Base-by-base conservation (phyloP, 306 rosid species). In the Cicer chorassanicum region DNA sequence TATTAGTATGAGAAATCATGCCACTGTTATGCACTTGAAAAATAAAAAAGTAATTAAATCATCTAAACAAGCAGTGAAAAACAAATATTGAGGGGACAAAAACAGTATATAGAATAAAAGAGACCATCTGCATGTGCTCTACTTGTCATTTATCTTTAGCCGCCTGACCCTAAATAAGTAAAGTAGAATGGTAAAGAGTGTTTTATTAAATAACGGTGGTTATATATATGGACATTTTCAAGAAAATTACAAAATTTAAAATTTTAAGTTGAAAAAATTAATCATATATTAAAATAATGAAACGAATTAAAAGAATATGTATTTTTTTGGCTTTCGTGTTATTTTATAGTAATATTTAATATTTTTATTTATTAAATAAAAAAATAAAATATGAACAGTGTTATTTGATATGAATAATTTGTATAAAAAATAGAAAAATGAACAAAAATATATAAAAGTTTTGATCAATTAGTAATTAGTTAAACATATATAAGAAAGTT, bases 1-100 rank as follows among this genome's bases (percentile, higher is more conserved):
- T 45, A 0, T 15, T 15, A 18, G 14, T 56, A 51, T 40, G 49
- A 56, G 46, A 78, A 78, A 60, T 19, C 64, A 49, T 78, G 46
- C 51, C 21, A 49, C 12, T 10, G 39, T 59, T 51, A 40, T 12
- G 19, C 19, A 41, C 15, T 21, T 65, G 14, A 46, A 24, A 43
- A 18, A 53, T 53, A 18, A 44, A 24, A 24, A 16, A 8, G 9
- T 6, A 77, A 72, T 39, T 72, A 18, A 54, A 64, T 6, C 39
- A 29, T 73, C 49, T 24, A 57, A 42, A 44, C 14, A 34, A 11
- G 24, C 8, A 10, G 53, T 51, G 63, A 29, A 70, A 60, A 65
- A 36, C 1, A 29, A 42, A 53, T 15, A 44, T 44, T 9, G 57
- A 61, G 56, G 55, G 68, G 18, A 39, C 67, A 11, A 4, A 59